A percentile compares a stretch with the other conserved stretches of the same genome.
These are phyloP conservation scores for Teunomyces panamensis DNA, from an alignment of 805 yeast genomes.

Conservation along the genomic window DNA sequence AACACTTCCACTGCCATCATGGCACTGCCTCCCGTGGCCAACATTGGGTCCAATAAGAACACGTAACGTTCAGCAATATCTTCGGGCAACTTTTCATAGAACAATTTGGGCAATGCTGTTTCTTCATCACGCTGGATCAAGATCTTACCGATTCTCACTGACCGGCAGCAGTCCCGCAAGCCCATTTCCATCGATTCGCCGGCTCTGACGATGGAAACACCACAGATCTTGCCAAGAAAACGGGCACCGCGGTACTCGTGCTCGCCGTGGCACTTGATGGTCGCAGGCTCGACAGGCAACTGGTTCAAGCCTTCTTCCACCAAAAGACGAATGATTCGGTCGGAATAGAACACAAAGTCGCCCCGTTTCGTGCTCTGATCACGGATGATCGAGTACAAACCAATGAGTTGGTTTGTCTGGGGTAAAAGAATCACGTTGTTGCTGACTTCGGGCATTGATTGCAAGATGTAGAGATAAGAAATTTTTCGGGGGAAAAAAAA, in stretches of 20 bases:
- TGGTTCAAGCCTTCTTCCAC: conserved; percentile 96
- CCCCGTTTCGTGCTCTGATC: conserved; percentile 77
- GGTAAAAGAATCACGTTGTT: conserved; percentile 68
- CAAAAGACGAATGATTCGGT: conserved; percentile 85
- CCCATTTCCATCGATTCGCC: conserved; percentile 99
- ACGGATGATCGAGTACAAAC: conserved; percentile 88
- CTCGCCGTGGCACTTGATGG: conserved; percentile 76
- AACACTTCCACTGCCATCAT: conserved; percentile 95
- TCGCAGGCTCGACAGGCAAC: conserved; percentile 74
- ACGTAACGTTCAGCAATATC: conserved; percentile 89
- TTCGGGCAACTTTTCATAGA: conserved; percentile 90
- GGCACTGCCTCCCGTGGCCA: conserved; percentile 99
- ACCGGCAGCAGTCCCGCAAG: conserved; percentile 92
- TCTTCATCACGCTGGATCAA: conserved; percentile 97
- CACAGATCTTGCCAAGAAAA: conserved; percentile 92
- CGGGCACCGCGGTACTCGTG: conserved; percentile 69
- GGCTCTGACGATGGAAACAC: conserved; percentile 96
- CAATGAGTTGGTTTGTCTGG: conserved; percentile 86
- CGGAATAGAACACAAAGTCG: conserved; percentile 93
- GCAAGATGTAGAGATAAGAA: not conserved
- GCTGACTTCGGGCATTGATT: conserved; percentile 17
- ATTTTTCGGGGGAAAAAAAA: not conserved
- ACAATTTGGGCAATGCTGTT: conserved; percentile 88
- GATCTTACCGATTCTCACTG: conserved; percentile 94
- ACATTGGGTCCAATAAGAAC: conserved; percentile 91